Evolutionary conservation across 2,329 filamentous ascomycete species (phyloP), one percentile per base, ranked within the genome.

Genomic region (Stagonosporopsis cucurbitacearum): DNA sequence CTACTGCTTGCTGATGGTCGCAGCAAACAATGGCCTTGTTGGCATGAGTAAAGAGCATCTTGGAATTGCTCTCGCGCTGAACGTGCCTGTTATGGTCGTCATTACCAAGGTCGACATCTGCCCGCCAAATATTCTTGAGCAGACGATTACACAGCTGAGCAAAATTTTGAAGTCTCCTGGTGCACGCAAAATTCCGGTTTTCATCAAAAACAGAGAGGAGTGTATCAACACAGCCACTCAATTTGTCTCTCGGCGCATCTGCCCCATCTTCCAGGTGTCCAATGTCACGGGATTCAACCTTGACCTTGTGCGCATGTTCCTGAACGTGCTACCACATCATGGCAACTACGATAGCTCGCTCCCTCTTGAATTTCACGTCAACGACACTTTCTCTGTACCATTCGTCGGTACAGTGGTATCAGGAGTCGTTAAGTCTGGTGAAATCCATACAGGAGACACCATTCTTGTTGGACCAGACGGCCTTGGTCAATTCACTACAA

Each of bases 71-170:
- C 81, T 98, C 28, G 93, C 95, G 0, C 81, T 99, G 47, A 98
- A 98, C 70, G 94, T 99, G 11, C 95, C 95, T 0, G 92, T 99
- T 66, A 96, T 99, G 91, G 93, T 98, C 3, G 88, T 97, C 62
- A 88, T 98, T 60, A 99, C 94, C 75, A 99, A 98, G 80, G 96
- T 98, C 62, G 95, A 98, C 73, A 98, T 98, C 52, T 98, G 95
- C 75, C 95, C 95, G 20, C 92, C 94, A 1, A 90, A 98, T 63
- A 97, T 99, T 69, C 81, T 99, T 22, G 87, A 96, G 77, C 90
- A 98, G 79, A 99, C 95, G 20, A 87, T 98, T 41, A 89, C 87
- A 11, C 94, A 98, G 75, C 86, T 99, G 60, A 94, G 88, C 49
- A 91, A 93, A 71, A 97, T 99, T 47, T 82, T 99, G 63, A 96